Percentiles rank a stretch among this genome's conserved stretches.
Evolutionary conservation across 2,329 filamentous ascomycete genomes (phyloP).

Genomic region (Aspergillus texensis): DNA sequence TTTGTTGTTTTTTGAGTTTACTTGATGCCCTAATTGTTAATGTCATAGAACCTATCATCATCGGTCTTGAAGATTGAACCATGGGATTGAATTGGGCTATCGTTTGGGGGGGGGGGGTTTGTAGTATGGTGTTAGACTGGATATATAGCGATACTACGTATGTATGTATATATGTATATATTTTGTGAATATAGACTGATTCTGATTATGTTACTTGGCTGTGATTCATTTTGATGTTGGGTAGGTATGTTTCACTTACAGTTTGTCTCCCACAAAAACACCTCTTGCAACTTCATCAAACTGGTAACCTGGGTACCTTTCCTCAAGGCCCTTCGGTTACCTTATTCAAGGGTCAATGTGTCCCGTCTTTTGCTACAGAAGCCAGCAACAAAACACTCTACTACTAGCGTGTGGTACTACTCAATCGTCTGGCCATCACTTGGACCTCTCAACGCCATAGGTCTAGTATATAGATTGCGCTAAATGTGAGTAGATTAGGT

Average conservation of each 20-base stretch:
- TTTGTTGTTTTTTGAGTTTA: constrained; percentile 6
- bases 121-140: constrained; percentile 2
- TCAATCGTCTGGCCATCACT: no score
- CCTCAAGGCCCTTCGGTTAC: no score
- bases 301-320: no score
- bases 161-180: constrained; percentile 8
- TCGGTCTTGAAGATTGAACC: constrained; percentile 2
- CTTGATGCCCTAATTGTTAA: constrained; percentile 25
- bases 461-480: background rate
- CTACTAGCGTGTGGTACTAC: background rate
- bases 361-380: background rate
- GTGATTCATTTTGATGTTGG: background rate
- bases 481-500: background rate
- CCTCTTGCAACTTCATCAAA: no score
- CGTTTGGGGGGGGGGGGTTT: background rate
- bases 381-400: background rate
- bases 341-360: no score
- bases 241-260: background rate
- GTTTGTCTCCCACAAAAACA: background rate
- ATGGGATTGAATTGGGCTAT: background rate
- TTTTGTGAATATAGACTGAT: background rate
- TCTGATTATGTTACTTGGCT: background rate
- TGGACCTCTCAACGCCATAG: no score
- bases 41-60: constrained; percentile 21
- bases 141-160: constrained; percentile 1